These are phyloP conservation scores for Zizania latifolia DNA, from an alignment of 176 grass and related monocot genomes.

Conservation along the genomic window DNA sequence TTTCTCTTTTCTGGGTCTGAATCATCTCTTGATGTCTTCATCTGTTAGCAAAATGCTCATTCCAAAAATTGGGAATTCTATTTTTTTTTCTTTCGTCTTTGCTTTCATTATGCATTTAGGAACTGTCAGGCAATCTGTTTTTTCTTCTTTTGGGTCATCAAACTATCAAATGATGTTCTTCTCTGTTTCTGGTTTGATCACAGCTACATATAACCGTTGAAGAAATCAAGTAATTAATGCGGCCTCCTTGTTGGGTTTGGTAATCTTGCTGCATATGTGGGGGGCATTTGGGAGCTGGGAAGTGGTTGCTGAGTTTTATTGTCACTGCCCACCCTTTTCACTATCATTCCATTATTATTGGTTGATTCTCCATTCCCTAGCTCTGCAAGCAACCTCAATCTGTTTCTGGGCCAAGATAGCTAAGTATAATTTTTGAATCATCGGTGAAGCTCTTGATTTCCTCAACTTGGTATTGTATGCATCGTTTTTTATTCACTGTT, in stretches of 20 bases:
- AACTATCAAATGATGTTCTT: background rate
- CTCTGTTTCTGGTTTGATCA: constrained; percentile 1
- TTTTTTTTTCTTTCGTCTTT: too few species aligned
- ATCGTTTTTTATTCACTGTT: background rate
- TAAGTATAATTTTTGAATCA: background rate
- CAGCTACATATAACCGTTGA: background rate
- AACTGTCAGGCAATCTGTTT: background rate
- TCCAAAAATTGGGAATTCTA: background rate
- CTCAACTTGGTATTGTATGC: background rate
- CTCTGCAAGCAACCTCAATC: constrained; percentile 30
- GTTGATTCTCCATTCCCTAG: constrained; percentile 23
- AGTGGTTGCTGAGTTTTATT: constrained; percentile 53
- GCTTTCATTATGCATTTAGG: background rate
- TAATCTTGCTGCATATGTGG: constrained; percentile 29
- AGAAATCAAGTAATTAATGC: constrained; percentile 30
- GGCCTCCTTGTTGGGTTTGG: constrained; percentile 12
- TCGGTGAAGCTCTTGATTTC: background rate
- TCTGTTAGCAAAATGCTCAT: background rate
- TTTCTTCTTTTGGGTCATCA: background rate
- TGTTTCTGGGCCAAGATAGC: background rate
- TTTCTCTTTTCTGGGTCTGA: background rate
- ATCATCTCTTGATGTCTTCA: background rate
- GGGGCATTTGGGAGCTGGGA: constrained; percentile 8
- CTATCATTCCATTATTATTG: constrained; percentile 31
- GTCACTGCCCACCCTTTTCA: constrained; percentile 27